Evolutionary conservation across 805 yeast species (phyloP), one percentile per base, ranked within the genome.

Genomic region (Pichia sporocuriosa): DNA sequence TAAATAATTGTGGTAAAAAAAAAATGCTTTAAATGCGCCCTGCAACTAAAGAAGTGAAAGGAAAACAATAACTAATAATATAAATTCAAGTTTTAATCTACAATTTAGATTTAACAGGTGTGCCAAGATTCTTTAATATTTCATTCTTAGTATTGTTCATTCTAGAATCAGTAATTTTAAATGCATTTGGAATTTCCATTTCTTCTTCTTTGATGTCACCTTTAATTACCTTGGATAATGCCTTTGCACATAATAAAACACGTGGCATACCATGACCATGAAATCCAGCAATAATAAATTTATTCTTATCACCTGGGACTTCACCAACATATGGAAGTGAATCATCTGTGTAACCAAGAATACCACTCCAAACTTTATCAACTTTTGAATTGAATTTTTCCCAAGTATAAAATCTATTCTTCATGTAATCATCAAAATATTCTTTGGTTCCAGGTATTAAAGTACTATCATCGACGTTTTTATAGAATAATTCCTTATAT

Each of bases 221-320:
- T 6, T 44, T 30, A 3, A 43, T 45, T 9, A 38, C 7, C 11
- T 53, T 50, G 4, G 68, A 70, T 19, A 70, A 43, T 1, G 68
- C 70, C 41, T 66, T 63, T 13, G 69, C 72, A 32, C 61, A 48
- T 6, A 67, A 39, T 42, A 64, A 64, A 9, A 69, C 66, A 31
- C 75, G 56, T 27, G 76, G 74, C 75, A 72, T 70, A 20, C 77
- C 77, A 52, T 72, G 76, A 3, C 75, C 77, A 32, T 67, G 65
- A 54, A 68, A 72, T 0, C 77, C 77, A 4, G 75, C 74, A 46
- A 62, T 55, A n/a, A 66, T 55, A 44, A 52, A 70, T 13, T 61
- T 56, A 40, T 60, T 55, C 27, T 52, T 48, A 27, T 58, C 57
- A 3, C 46, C 51, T 2, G 56, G 50, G 5, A 68, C 39, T 40